These are phyloP conservation scores for Cordyceps tenuipes DNA, from an alignment of 2,329 filamentous ascomycete genomes.

Conservation along the genomic window DNA sequence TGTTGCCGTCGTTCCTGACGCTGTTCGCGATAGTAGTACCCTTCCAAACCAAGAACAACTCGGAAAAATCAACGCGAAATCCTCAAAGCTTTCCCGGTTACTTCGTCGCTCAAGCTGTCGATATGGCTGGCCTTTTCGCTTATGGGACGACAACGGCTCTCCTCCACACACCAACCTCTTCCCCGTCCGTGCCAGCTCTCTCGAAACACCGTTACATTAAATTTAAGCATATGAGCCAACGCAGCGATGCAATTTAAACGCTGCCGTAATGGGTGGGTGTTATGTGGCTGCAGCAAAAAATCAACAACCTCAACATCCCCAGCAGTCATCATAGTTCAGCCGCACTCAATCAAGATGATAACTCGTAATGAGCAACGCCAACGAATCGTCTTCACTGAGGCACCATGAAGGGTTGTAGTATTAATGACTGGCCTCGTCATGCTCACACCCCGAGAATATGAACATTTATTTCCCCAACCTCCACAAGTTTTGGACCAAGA, in stretches of 20 bases:
- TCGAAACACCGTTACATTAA: background rate
- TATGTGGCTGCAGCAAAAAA: conserved; percentile 5
- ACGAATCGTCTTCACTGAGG: background rate
- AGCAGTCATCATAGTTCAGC: conserved; percentile 8
- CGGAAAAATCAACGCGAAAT: too few relatives aligned
- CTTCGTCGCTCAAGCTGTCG: background rate
- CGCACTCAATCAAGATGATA: background rate
- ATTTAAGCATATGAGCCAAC: background rate
- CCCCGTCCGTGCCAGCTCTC: background rate
- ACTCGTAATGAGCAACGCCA: background rate
- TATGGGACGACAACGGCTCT: background rate
- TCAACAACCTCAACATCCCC: conserved; percentile 3
- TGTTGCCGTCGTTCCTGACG: background rate
- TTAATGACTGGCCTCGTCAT: background rate
- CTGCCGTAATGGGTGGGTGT: background rate
- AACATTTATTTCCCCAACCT: conserved; percentile 5
- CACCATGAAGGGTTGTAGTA: background rate
- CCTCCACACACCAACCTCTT: background rate
- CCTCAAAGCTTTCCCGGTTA: too few relatives aligned
- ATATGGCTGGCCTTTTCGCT: too few relatives aligned
- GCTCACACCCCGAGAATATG: conserved; percentile 4
- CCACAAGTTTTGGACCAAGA: conserved; percentile 7
- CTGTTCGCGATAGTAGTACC: background rate
- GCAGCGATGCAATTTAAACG: background rate
- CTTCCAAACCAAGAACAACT: background rate